Base-by-base conservation (phyloP, 345 rosid species). In the Stellera chamaejasme region DNA sequence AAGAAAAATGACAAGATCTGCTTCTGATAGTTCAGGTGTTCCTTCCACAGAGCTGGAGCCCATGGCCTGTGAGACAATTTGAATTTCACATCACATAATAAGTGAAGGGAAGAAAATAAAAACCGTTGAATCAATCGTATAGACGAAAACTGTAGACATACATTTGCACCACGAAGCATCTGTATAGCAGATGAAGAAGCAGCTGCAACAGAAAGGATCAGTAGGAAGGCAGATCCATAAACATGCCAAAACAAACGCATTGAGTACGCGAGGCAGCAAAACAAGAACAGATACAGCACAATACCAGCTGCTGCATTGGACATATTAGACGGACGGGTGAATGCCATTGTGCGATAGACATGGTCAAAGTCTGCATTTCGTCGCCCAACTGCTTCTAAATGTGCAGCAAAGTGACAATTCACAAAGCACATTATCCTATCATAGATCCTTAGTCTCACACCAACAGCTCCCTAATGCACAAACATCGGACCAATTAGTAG, bases 391-490 rank as follows among this genome's bases (percentile, higher is more conserved):
- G 95, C 95, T 60, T 84, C 95, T 50, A 82, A 63, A 77, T 87
- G 95, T 23, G 95, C 95, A 53, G 95, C 95, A 68, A 87, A 76
- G 64, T 87, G 95, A 66, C 95, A 87, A 54, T 87, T 87, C 52
- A 82, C 87, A 77, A 87, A 87, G 83, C 91, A 83, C 71, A 87
- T 63, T 54, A 79, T 57, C 66, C 95, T 78, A 69, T 87, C 88
- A 58, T 75, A 81, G 13, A 87, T 76, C 71, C 91, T 82, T 9
- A 87, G 69, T 69, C 87, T 86, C 73, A 87, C 70, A 50, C 88
- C 91, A 59, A 87, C 95, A 62, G 87, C 95, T 68, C 95, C 95
- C 95, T 87, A 69, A 27, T 60, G 27, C 66, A 49, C 60, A 11
- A 77, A 55, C 42, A 54, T 10, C 2, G 15, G n/a, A 54, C 32